Base-by-base conservation (phyloP, 306 rosid genomes). In the Sindora glabra region DNA sequence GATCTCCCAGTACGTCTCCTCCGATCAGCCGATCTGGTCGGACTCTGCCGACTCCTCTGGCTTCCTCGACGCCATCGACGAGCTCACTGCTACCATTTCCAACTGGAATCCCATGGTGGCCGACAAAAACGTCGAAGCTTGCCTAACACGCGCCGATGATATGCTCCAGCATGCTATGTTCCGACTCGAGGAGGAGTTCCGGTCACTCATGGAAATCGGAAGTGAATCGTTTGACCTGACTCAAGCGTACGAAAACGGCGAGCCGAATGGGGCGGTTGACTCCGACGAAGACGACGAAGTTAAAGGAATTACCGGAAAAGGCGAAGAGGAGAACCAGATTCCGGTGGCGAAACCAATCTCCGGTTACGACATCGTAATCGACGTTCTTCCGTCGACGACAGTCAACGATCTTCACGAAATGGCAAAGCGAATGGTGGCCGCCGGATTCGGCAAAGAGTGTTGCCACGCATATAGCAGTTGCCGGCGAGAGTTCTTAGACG, bases 141-240 rank as follows among this genome's bases (percentile, higher is more conserved):
- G 85, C 46, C 74, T 92, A 3, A 22, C 40, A 11, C 95, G 97
- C 54, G 95, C 94, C 3, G 90, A 92, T 9, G 94, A 92, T 30
- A 73, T 89, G 69, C 76, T 86, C 62, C 99, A 82, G 77, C 99
- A 89, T 45, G 83, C 95, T 4, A 89, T 92, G 97, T 92, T 81
- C 52, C 90, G 96, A 4, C 70, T 86, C 3, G 95, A 82, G 77
- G 94, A 84, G 0, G 99, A 92, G 87, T 92, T 92, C 65, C 62
- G 97, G 40, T 80, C 94, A 10, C 74, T 92, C 73, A 85, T 89
- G 83, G 96, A 83, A 51, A 90, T 95, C 29, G 96, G 94, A 2
- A 95, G 88, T 3, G 95, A 83, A 81, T 83, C 97, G 18, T 79
- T 81, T 19, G 95, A 78, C 48, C 52, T 87, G 36, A 73, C 74